phyloP scores from a whole-genome alignment of 2,329 filamentous ascomycete genomes.

The Colletotrichum sublineola region DNA sequence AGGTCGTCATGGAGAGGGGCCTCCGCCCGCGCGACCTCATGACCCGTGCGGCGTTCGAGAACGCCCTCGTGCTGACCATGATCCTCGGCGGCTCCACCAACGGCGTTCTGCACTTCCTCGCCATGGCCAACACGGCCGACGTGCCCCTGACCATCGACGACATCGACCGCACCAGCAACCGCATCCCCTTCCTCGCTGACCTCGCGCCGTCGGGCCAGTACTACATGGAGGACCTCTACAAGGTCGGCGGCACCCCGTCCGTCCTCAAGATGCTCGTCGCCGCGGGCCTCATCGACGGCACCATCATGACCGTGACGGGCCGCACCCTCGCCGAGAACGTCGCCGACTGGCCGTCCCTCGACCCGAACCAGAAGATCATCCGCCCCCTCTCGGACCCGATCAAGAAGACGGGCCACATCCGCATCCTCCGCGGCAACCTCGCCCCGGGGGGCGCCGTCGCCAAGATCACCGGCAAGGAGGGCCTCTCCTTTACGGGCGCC shows the following conservation, averaged over 20 bases:
- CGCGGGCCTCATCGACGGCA: conserved; percentile 80
- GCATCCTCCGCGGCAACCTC: conserved; percentile 88
- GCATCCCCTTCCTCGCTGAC: conserved; percentile 88
- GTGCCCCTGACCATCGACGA: conserved; percentile 85
- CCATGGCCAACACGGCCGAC: conserved; percentile 88
- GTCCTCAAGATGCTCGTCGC: conserved; percentile 89
- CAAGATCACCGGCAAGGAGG: conserved; percentile 97
- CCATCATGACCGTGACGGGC: conserved; percentile 85
- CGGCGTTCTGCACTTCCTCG: conserved; percentile 88
- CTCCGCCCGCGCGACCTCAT: conserved; percentile 85
- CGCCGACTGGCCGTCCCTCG: conserved; percentile 79
- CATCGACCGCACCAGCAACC: conserved; percentile 83
- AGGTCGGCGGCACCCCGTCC: conserved; percentile 86
- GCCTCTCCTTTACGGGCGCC: conserved; percentile 82
- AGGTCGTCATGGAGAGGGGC: conserved; percentile 82
- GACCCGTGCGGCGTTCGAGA: conserved; percentile 85
- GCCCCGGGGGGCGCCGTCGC: conserved; percentile 91
- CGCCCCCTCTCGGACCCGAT: conserved; percentile 78
- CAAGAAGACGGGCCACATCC: conserved; percentile 88
- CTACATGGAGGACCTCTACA: conserved; percentile 89
- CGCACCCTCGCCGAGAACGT: conserved; percentile 88
- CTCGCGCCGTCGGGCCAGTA: conserved; percentile 87
- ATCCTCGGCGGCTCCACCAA: conserved; percentile 92
- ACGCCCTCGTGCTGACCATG: conserved; percentile 92
- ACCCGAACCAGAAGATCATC: conserved; percentile 86